These are phyloP conservation scores for Vitis rupestris DNA, from an alignment of 164 flowering plant species.

Conservation along the genomic window DNA sequence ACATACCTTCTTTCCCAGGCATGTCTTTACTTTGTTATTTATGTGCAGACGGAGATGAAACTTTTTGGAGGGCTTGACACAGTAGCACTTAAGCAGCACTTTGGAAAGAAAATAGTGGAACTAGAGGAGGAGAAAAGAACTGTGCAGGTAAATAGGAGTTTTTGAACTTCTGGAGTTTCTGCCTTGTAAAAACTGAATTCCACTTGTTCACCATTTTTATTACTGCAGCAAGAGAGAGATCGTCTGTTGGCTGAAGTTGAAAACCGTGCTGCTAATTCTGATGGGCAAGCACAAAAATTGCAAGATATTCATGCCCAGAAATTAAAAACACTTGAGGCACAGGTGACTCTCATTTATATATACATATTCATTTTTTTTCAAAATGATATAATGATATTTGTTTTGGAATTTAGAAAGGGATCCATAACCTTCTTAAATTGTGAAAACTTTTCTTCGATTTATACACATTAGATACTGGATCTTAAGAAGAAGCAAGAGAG, in stretches of 20 bases:
- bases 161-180: neutral
- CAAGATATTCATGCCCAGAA: slow-evolving; percentile 87
- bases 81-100: slow-evolving; percentile 91
- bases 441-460: neutral
- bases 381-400: too few species aligned
- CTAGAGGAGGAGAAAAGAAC: slow-evolving; percentile 90
- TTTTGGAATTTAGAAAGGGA: neutral
- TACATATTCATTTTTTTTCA: neutral
- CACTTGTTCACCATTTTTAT: slow-evolving; percentile 12
- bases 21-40: neutral
- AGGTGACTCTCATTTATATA: slow-evolving; percentile 42
- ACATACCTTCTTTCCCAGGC: too few species aligned
- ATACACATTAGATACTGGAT: slow-evolving; percentile 64
- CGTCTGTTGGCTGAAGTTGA: slow-evolving; percentile 81
- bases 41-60: slow-evolving; percentile 93
- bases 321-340: slow-evolving; percentile 86
- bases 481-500: slow-evolving; percentile 96
- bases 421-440: too few species aligned
- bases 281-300: slow-evolving; percentile 90
- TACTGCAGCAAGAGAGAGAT: slow-evolving; percentile 85
- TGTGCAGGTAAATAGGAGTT: slow-evolving; percentile 64
- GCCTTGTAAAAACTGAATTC: neutral
- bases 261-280: slow-evolving; percentile 71
- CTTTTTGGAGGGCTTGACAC: slow-evolving; percentile 73
- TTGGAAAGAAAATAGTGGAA: slow-evolving; percentile 90